Percentiles rank a stretch among this genome's conserved stretches.
phyloP scores from a whole-genome alignment of 257 asterid species.

The Solanum clarkiae region DNA sequence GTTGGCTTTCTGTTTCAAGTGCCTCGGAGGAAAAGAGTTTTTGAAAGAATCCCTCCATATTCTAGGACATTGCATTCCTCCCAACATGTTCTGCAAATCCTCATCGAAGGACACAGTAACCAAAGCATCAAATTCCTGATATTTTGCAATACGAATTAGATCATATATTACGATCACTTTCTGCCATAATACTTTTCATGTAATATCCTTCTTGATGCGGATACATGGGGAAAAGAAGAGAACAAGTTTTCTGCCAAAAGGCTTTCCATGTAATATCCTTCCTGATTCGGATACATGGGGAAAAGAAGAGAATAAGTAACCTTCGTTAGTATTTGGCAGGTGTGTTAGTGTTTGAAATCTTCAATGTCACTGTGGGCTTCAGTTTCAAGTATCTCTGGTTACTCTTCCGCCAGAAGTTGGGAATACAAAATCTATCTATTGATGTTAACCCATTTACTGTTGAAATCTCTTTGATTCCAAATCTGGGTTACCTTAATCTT shows the following conservation, averaged over 20 bases:
- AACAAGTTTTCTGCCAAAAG: too few species aligned
- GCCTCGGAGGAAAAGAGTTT: background rate
- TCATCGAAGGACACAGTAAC: slow-evolving; percentile 78
- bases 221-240: background rate
- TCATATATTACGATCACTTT: slow-evolving; percentile 43
- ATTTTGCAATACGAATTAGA: slow-evolving; percentile 45
- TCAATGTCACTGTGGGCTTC: too few species aligned
- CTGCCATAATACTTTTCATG: slow-evolving; percentile 58
- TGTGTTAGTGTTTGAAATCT: too few species aligned
- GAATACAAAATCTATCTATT: slow-evolving; percentile 39
- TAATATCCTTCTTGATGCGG: slow-evolving; percentile 54
- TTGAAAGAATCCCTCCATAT: slow-evolving; percentile 34
- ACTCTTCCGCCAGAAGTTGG: slow-evolving; percentile 43
- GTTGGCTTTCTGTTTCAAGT: too few species aligned
- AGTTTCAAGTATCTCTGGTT: slow-evolving; percentile 22
- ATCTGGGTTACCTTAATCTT: slow-evolving; percentile 53
- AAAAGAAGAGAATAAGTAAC: too few species aligned
- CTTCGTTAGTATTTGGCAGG: too few species aligned
- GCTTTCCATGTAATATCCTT: too few species aligned
- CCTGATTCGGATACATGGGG: too few species aligned
- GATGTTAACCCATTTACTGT: slow-evolving; percentile 42
- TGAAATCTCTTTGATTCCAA: slow-evolving; percentile 33
- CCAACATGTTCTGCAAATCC: slow-evolving; percentile 82
- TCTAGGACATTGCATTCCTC: slow-evolving; percentile 63
- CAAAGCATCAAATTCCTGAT: slow-evolving; percentile 91